Percentiles rank a stretch among this genome's conserved stretches.
Conservation (phyloP, 495 filamentous ascomycete species). For the Schizothecium vesticola region DNA sequence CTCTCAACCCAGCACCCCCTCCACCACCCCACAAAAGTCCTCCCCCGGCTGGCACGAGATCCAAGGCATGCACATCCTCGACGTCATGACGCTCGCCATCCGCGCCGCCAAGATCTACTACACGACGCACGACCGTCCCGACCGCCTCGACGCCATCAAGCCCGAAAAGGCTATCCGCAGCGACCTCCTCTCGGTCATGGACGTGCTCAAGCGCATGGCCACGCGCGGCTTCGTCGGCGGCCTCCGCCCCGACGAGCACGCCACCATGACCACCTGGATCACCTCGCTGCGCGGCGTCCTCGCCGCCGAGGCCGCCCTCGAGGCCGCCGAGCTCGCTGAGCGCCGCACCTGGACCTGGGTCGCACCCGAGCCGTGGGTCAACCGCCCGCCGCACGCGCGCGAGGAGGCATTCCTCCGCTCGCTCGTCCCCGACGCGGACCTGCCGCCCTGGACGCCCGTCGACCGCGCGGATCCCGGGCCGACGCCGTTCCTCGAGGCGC, state of each 20-base stretch:
- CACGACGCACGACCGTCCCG: conserved; percentile 75
- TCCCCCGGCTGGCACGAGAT: conserved; percentile 71
- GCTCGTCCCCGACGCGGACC: conserved; percentile 34
- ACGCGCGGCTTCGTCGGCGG: conserved; percentile 82
- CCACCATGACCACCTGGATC: conserved; percentile 71
- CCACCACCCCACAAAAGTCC: background rate
- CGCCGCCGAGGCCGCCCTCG: conserved; percentile 64
- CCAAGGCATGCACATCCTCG: conserved; percentile 84
- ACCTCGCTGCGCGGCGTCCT: conserved; percentile 68
- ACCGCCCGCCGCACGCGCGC: conserved; percentile 60
- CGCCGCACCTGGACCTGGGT: conserved; percentile 75
- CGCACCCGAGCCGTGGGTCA: conserved; percentile 68
- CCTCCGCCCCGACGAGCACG: conserved; percentile 66
- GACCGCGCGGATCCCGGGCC: conserved; percentile 48
- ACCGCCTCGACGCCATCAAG: conserved; percentile 77
- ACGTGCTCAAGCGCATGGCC: conserved; percentile 86
- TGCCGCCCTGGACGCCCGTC: conserved; percentile 68
- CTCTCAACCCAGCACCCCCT: background rate
- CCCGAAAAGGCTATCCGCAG: conserved; percentile 72
- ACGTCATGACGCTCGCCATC: conserved; percentile 88
- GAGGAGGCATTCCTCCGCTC: conserved; percentile 77
- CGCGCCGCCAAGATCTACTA: conserved; percentile 94
- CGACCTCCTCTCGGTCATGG: conserved; percentile 79
- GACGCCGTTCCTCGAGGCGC: conserved; percentile 65
- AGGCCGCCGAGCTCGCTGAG: conserved; percentile 65